Percentiles rank a stretch among this genome's conserved stretches.
Conservation (phyloP, 2,329 filamentous ascomycete species). For the Neurospora sp. region DNA sequence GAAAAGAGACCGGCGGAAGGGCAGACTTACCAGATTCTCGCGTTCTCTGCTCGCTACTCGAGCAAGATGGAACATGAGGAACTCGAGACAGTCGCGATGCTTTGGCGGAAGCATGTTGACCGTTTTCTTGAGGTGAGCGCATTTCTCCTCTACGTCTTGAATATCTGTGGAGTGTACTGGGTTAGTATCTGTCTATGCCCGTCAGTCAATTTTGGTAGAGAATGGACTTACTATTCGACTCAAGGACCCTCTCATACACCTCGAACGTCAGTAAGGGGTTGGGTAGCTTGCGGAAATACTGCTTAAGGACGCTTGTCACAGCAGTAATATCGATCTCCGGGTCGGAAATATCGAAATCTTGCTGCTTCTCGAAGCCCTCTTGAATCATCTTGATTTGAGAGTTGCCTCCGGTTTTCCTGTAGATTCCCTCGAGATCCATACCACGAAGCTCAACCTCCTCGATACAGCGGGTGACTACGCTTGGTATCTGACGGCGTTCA, state of each 20-base stretch:
- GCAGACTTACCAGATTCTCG: conserved; percentile 66
- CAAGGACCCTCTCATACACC: conserved; percentile 80
- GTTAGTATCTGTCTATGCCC: conserved; percentile 12
- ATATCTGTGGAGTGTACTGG: conserved; percentile 39
- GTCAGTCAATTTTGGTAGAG: conserved; percentile 6
- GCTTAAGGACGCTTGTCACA: conserved; percentile 90
- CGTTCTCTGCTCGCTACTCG: conserved; percentile 74
- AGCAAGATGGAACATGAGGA: conserved; percentile 85
- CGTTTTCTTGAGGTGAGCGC: conserved; percentile 60
- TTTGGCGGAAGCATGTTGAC: conserved; percentile 71
- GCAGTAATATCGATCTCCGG: conserved; percentile 91
- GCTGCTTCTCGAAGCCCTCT: conserved; percentile 78
- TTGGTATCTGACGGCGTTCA: conserved; percentile 82
- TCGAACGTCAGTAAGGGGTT: conserved; percentile 85
- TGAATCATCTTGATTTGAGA: conserved; percentile 85
- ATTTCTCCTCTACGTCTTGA: conserved; percentile 55
- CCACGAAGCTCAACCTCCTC: conserved; percentile 92
- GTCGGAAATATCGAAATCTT: conserved; percentile 88
- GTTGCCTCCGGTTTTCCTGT: conserved; percentile 91
- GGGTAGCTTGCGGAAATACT: conserved; percentile 92
- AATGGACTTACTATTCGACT: conserved; percentile 57
- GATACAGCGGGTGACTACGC: conserved; percentile 86
- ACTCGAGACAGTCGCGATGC: conserved; percentile 85
- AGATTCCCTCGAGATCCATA: conserved; percentile 97
- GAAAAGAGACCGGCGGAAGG: not conserved